These are phyloP conservation scores for Cadophora luteo-olivacea DNA, from an alignment of 2,329 filamentous ascomycete genomes.

Conservation along the genomic window DNA sequence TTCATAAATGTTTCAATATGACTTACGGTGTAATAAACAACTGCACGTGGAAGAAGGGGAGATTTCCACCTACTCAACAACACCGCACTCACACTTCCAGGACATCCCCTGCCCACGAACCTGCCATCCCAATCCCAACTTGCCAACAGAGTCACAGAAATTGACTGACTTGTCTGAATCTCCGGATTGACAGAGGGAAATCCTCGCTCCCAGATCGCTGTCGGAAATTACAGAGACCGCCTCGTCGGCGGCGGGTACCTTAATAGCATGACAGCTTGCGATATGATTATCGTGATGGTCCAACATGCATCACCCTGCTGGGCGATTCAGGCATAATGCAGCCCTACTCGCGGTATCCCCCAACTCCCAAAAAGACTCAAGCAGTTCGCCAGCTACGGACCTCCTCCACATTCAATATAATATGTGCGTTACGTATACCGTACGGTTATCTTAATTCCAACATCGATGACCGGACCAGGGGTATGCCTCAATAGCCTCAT, in stretches of 20 bases:
- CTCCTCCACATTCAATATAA: conserved; percentile 2
- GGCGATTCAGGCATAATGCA: conserved; percentile 12
- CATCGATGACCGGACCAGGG: conserved; percentile 1
- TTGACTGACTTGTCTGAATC: neutral
- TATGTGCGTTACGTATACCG: conserved; percentile 10
- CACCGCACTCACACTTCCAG: conserved; percentile 2
- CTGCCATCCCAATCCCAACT: conserved; percentile 14
- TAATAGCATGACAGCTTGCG: neutral
- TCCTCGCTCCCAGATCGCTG: neutral
- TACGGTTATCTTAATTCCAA: conserved; percentile 9
- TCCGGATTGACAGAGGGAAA: neutral
- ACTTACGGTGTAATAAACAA: conserved; percentile 7
- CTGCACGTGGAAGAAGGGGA: neutral
- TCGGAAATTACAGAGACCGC: conserved; percentile 8
- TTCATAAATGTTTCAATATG: conserved; percentile 16
- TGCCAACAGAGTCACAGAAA: neutral
- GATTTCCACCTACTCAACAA: conserved; percentile 1
- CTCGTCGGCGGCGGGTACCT: neutral
- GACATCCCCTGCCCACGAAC: conserved; percentile 1
- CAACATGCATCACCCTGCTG: conserved; percentile 15
- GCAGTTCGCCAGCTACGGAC: neutral
- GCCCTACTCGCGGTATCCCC: conserved; percentile 7
- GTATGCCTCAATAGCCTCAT: conserved; percentile 6
- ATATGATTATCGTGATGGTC: conserved; percentile 5
- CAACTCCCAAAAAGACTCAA: neutral